phyloP scores from a whole-genome alignment of 306 rosid species.

The Vicia faba region DNA sequence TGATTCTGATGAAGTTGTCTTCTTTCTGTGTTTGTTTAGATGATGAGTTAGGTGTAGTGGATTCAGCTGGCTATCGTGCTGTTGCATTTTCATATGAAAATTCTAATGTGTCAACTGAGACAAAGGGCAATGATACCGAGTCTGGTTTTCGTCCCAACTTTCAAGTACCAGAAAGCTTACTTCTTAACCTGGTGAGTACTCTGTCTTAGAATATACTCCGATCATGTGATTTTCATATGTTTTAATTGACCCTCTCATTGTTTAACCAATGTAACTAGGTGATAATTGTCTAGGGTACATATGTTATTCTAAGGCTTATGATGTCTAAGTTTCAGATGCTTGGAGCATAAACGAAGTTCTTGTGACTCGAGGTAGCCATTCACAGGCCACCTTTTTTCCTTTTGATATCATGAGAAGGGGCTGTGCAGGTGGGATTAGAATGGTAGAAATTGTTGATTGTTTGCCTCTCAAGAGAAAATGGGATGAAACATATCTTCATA shows the following conservation, averaged over 20 bases:
- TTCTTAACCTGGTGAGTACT: conserved; percentile 68
- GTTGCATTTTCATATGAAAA: conserved; percentile 71
- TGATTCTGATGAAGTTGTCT: conserved; percentile 38
- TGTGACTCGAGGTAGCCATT: conserved; percentile 76
- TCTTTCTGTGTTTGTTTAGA: conserved; percentile 51
- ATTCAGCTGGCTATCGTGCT: conserved; percentile 52
- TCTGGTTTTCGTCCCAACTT: conserved; percentile 62
- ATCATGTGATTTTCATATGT: conserved; percentile 35
- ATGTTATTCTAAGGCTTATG: conserved; percentile 90
- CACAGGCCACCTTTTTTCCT: conserved; percentile 74
- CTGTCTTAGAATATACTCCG: conserved; percentile 14
- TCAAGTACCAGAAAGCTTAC: conserved; percentile 72
- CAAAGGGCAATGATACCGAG: conserved; percentile 44
- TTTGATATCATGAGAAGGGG: conserved; percentile 70
- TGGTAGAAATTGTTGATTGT: conserved; percentile 65
- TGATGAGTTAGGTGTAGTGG: conserved; percentile 38
- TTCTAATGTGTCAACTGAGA: conserved; percentile 41
- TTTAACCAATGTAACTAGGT: conserved; percentile 65
- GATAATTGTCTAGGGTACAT: conserved; percentile 80
- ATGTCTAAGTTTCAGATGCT: conserved; percentile 99
- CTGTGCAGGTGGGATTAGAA: conserved; percentile 96
- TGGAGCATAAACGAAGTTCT: conserved; percentile 80
- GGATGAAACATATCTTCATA: conserved; percentile 59
- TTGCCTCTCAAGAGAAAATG: conserved; percentile 56
- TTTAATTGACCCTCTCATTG: conserved; percentile 48